Evolutionary conservation across 257 asterid genomes (phyloP), one percentile per base, ranked within the genome.

Genomic region (Fraxinus quadrangulata): DNA sequence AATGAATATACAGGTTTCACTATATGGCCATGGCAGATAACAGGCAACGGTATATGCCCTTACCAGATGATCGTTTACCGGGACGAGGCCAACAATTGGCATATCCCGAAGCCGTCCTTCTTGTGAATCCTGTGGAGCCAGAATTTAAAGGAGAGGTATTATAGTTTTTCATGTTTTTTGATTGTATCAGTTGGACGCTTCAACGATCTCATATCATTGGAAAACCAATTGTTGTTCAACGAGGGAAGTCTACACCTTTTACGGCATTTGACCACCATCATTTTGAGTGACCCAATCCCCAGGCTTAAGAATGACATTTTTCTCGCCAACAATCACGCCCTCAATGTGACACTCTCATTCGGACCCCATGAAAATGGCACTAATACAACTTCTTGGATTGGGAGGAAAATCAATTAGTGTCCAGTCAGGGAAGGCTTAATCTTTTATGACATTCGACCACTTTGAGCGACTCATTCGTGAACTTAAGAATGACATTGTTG

Each of bases 11-110:
- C 73, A 93, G 98, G 89, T 93, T 93, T 87, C 88, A 66, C 17
- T 93, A 90, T 79, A 91, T 93, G 98, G 96, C 96, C n/a, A 82
- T 87, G 78, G 89, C 91, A 76, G 97, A 89, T 70, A 83, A 89
- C 79, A 87, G 92, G 69, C 92, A 79, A 78, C 80, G 97, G 67
- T 75, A 85, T 65, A 91, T 91, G 97, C 97, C 97, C 30, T 84
- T 87, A 69, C 97, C 97, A 42, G 97, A 92, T 42, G 97, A 92
- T 61, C 79, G 97, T 71, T 82, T 85, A 80, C 81, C 87, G 8
- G 89, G 85, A 66, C 84, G 97, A 82, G 88, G 92, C 49, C 90
- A 88, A 6, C 82, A 86, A 37, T 90, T 92, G 83, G 92, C 86
- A n/a, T 92, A 87, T 79, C 91, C 96, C 5, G 97, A 92, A 84